These are phyloP conservation scores for Actinomortierella ambigua DNA, from an alignment of 371 early-diverging fungal species.

Conservation along the genomic window DNA sequence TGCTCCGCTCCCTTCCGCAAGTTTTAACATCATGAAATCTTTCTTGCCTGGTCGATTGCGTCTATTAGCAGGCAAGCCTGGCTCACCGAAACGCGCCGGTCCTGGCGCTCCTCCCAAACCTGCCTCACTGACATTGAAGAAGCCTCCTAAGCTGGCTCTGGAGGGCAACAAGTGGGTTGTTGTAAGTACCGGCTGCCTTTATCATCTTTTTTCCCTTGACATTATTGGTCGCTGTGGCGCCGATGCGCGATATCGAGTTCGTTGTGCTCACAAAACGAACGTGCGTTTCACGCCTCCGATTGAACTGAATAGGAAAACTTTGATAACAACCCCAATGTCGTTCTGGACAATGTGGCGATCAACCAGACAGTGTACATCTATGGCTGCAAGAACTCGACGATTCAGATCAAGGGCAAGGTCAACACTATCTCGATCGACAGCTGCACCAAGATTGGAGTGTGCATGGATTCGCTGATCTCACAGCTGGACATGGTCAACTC, in stretches of 20 bases:
- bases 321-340: slow-evolving; percentile 74
- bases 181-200: slow-evolving; percentile 27
- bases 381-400: slow-evolving; percentile 88
- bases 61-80: slow-evolving; percentile 28
- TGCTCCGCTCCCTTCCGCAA: neutral
- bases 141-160: slow-evolving; percentile 81
- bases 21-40: neutral
- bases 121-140: slow-evolving; percentile 68
- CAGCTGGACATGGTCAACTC: slow-evolving; percentile 92
- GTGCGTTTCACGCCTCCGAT: neutral
- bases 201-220: neutral
- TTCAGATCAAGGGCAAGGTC: slow-evolving; percentile 90
- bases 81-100: slow-evolving; percentile 57
- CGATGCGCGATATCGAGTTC: neutral
- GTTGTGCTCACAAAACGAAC: neutral
- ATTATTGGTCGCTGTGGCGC: neutral
- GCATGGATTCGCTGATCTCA: slow-evolving; percentile 85
- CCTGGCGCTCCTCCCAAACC: slow-evolving; percentile 70
- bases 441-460: slow-evolving; percentile 88
- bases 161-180: slow-evolving; percentile 95
- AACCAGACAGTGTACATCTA: slow-evolving; percentile 92
- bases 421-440: slow-evolving; percentile 86
- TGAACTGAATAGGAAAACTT: slow-evolving; percentile 65
- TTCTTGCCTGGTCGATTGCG: neutral
- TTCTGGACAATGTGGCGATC: slow-evolving; percentile 82